Evolutionary conservation across 768 basidiomycete genomes (phyloP).

Genomic region (Psilocybe azurescens): DNA sequence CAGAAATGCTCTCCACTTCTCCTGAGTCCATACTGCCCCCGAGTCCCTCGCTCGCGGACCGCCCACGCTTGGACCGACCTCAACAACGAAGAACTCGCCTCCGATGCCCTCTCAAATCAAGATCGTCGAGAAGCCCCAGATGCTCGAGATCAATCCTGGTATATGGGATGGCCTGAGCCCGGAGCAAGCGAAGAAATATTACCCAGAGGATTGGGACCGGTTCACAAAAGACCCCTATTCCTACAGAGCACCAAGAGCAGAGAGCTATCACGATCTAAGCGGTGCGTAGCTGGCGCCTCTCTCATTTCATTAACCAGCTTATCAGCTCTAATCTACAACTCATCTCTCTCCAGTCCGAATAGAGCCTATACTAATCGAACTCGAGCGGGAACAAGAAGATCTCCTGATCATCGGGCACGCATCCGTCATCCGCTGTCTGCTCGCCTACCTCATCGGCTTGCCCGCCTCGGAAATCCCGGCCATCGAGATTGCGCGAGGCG

Average conservation of each 20-base stretch:
- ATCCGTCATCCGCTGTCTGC: constrained; percentile 94
- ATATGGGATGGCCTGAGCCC: constrained; percentile 96
- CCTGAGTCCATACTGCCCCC: constrained; percentile 15
- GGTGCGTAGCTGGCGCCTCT: constrained; percentile 43
- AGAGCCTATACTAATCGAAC: constrained; percentile 91
- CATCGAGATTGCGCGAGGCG: constrained; percentile 95
- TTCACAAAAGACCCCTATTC: constrained; percentile 94
- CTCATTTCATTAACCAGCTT: background rate
- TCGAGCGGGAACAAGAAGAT: constrained; percentile 94
- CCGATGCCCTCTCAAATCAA: constrained; percentile 58
- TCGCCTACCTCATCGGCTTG: constrained; percentile 91
- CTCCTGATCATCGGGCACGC: constrained; percentile 96
- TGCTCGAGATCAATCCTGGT: constrained; percentile 98
- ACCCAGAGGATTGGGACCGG: constrained; percentile 93
- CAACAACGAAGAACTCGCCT: constrained; percentile 12
- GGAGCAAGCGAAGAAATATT: constrained; percentile 87
- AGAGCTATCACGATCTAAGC: constrained; percentile 96
- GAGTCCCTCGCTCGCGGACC: constrained; percentile 9
- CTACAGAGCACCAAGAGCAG: constrained; percentile 90
- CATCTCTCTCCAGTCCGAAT: constrained; percentile 68
- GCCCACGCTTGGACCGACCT: background rate
- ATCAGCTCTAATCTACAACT: constrained; percentile 59
- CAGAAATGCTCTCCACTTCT: constrained; percentile 18
- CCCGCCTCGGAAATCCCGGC: constrained; percentile 97
- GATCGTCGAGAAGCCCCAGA: constrained; percentile 94